Base-by-base conservation (phyloP, 306 rosid genomes). In the Pachyrhizus erosus region DNA sequence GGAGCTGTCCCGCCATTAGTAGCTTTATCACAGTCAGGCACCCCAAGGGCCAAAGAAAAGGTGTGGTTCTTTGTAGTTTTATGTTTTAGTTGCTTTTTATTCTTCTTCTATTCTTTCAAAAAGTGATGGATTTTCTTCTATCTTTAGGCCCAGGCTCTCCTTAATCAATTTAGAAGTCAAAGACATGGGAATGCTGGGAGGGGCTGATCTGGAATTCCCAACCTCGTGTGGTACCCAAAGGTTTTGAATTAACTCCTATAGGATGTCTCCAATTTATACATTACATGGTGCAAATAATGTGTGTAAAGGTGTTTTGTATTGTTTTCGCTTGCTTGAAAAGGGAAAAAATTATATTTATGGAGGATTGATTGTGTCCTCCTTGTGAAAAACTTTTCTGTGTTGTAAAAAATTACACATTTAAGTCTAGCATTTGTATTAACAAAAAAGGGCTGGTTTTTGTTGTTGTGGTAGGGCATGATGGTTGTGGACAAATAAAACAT, bases 1-100 rank as follows among this genome's bases (percentile, higher is more conserved):
- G 98, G 99, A 74, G 97, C 96, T 34, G 98, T 96, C 76, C 99
- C 99, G 0, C 99, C 99, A 9, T 89, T 96, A 60, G 99, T 93
- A 29, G 94, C 92, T 43, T 84, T 96, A 84, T 90, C 97, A 52
- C 97, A 92, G 73, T 92, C 97, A 74, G 99, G 99, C 85, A 96
- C 99, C 62, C 89, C 92, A 13, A 96, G 98, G 89, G 99, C 97
- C 85, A 92, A 90, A 87, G 98, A 96, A 85, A 96, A 96, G 94
- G 98, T 96, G 80, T 31, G 80, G 45, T 84, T 39, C 67, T 34
- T 48, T 26, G 10, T 70, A 54, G 54, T 81, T 74, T 75, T 67
- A 21, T 66, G 45, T 74, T 78, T 70, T 42, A 33, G 26, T 55
- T 75, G 21, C 72, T 37, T 69, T 65, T 66, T 49, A 27, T 81